Evolutionary conservation across 768 basidiomycete species (phyloP), one percentile per base, ranked within the genome.

Genomic region (Lentinus brumalis): DNA sequence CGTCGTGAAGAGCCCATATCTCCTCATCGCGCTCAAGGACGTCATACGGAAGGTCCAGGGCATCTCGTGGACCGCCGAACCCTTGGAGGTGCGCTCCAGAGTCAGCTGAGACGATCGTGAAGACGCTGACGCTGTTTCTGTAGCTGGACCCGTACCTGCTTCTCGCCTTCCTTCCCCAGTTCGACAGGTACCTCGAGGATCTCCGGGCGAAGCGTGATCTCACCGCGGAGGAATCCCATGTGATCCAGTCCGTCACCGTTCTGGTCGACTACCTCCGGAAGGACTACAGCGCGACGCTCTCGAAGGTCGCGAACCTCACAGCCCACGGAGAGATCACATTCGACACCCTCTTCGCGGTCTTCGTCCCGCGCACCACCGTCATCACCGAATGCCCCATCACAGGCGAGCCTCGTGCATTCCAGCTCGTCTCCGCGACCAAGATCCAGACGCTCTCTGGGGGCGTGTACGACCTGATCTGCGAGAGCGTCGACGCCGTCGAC

Each of bases 291-390:
- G 69, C 72, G 45, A 85, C 82, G 7, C 71, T 86, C 51, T 68
- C 76, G 14, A 78, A 74, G 16, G 75, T 86, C 63, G 70, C 76
- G 3, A 78, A 78, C 42, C 77, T 86, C 46, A 81, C 75, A 7
- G 64, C 79, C 1, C 83, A 86, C 61, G 76, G 75, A 8, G 86
- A 87, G 66, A 86, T 87, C 63, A 82, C 82, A 2, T 86, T 77
- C 64, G 79, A 81, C 9, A 74, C 83, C 39, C 75, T 87, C 51
- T 81, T 83, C 67, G 75, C 81, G 16, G 77, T 88, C 64, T 75
- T 86, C 49, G 76, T 84, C 32, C 85, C 85, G 0, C 75, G 81
- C 41, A 75, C 79, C 6, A 82, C 56, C 74, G 73, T 86, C 69
- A 77, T 83, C 30, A 79, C 81, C 1, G 75, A 70, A 7, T 85